Percentiles rank a stretch among this genome's conserved stretches.
Evolutionary conservation across 2,329 filamentous ascomycete species (phyloP).

Genomic region (Pseudofabraea citricarpa): DNA sequence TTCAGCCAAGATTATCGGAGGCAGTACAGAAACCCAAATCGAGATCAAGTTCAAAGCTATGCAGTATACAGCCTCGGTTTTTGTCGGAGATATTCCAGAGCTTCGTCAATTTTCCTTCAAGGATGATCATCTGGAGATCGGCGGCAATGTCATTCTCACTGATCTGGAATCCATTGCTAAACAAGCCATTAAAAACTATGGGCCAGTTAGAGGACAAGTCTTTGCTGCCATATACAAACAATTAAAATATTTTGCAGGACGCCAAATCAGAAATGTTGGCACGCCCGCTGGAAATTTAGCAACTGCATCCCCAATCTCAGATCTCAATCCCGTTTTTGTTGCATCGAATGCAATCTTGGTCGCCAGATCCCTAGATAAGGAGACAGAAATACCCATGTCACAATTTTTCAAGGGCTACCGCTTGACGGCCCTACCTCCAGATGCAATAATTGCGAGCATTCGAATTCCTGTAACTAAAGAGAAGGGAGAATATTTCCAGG

Average conservation of each 20-base stretch:
- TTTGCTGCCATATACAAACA: constrained; percentile 92
- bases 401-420: constrained; percentile 92
- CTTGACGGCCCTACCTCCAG: constrained; percentile 70
- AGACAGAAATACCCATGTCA: constrained; percentile 84
- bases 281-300: constrained; percentile 90
- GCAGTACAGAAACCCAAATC: constrained; percentile 95
- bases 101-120: constrained; percentile 76
- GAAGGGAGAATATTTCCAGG: constrained; percentile 77
- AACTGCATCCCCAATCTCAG: constrained; percentile 91
- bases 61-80: constrained; percentile 85
- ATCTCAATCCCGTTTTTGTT: constrained; percentile 88
- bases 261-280: constrained; percentile 92
- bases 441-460: constrained; percentile 82
- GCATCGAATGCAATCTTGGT: constrained; percentile 78
- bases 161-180: constrained; percentile 84
- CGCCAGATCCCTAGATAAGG: constrained; percentile 69
- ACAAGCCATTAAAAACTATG: constrained; percentile 76
- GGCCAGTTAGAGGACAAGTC: constrained; percentile 57
- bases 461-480: constrained; percentile 73
- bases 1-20: constrained; percentile 88
- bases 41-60: constrained; percentile 97
- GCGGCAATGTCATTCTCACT: constrained; percentile 87
- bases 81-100: constrained; percentile 88
- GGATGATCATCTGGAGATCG: constrained; percentile 81
- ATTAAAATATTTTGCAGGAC: constrained; percentile 85